Evolutionary conservation across 2,329 filamentous ascomycete genomes (phyloP), one percentile per base, ranked within the genome.

Genomic region (Chalaropsis thielavioides): DNA sequence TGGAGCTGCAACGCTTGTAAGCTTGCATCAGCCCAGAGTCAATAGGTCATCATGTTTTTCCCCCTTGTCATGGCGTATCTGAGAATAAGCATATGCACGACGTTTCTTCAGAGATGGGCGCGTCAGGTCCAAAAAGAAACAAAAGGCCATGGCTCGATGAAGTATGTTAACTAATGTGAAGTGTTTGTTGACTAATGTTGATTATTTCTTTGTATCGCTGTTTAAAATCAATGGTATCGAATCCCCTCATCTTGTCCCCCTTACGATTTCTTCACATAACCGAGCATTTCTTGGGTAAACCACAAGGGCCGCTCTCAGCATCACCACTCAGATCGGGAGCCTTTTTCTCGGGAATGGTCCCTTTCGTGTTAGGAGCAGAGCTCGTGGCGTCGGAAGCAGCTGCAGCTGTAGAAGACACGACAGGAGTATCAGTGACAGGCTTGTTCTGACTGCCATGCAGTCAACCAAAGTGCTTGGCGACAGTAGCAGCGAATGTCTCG

Each of bases 401-500:
- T 19, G 62, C 19, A 19, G 49, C 24, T 22, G 62, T n/a, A 13
- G 62, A 35, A 67, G 68, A 63, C 65, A 65, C 59, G 64, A 64
- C 61, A 44, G 67, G 49, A 49, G 66, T 41, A 70, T 64, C 66
- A 56, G 69, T 66, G 43, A 69, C 71, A 67, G 71, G 70, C 62
- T 69, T 66, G 62, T 70, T 70, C 62, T 74, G 70, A 66, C 80
- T 76, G 68, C 79, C 87, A 88, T 89, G 82, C 78, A 94, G 87
- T 96, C 89, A 96, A 71, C 81, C 82, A 68, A 83, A 81, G 75
- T 78, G 72, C 82, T 90, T 92, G 73, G 83, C 76, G 64, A 96
- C 82, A 67, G 82, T 79, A 75, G 88, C 77, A 77, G 89, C 95
- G 79, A 97, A 99, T 64, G 78, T 73, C 81, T 90, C 86, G 76